These are phyloP conservation scores for Platanthera zijinensis DNA, from an alignment of 106 monocot genomes.

Conservation along the genomic window DNA sequence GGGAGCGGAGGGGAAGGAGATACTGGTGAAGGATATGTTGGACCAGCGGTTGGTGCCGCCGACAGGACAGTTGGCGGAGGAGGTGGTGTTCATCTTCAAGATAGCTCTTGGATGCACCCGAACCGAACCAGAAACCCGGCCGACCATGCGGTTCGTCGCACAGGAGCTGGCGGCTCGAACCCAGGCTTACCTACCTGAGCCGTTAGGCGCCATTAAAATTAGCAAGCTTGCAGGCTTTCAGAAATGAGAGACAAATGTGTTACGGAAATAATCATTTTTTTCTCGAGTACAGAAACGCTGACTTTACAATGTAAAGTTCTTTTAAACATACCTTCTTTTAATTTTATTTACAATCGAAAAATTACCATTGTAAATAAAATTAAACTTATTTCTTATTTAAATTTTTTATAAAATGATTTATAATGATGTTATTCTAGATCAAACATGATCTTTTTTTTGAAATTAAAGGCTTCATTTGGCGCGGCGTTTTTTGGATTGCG, in stretches of 20 bases:
- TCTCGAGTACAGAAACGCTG: too few species aligned
- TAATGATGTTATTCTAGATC: too few species aligned
- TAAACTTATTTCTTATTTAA: too few species aligned
- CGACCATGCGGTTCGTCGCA: constrained; percentile 62
- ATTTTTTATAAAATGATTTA: too few species aligned
- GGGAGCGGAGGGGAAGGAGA: constrained; percentile 70
- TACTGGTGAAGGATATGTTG: constrained; percentile 55
- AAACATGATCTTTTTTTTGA: too few species aligned
- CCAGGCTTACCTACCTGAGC: constrained; percentile 34
- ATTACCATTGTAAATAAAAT: too few species aligned
- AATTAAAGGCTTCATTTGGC: too few species aligned
- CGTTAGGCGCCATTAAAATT: constrained; percentile 36
- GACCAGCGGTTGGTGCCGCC: constrained; percentile 58
- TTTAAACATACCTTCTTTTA: too few species aligned
- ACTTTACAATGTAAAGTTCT: too few species aligned
- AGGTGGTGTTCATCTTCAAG: constrained; percentile 64
- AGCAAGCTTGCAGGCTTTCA: constrained; percentile 30
- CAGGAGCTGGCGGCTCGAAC: constrained; percentile 54
- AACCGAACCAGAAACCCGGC: constrained; percentile 59
- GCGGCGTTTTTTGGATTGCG: too few species aligned
- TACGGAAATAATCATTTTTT: too few species aligned
- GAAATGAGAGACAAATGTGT: constrained; percentile 10
- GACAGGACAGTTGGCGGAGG: constrained; percentile 42
- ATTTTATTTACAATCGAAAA: too few species aligned
- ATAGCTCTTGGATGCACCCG: constrained; percentile 78